Conservation (phyloP, 208 protist species). For the Wallacemonas sp. region DNA sequence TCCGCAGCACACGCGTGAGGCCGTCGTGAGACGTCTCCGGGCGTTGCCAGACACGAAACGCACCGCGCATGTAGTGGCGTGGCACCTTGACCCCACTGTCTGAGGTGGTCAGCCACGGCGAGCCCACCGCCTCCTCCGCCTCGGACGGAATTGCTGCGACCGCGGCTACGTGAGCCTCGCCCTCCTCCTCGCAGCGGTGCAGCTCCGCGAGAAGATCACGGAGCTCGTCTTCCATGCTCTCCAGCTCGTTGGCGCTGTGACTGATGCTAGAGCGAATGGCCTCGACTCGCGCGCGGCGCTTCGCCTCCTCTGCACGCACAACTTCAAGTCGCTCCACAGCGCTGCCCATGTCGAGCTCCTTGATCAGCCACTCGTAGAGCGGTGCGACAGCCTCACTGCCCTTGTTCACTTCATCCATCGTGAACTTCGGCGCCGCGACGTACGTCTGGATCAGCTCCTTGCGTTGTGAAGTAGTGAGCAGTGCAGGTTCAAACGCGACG, state of each 20-base stretch:
- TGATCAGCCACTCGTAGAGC: conserved; percentile 58
- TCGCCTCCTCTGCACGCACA: conserved; percentile 7
- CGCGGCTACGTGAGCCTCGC: neutral
- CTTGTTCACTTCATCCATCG: conserved; percentile 44
- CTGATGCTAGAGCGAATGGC: neutral
- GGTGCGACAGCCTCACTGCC: conserved; percentile 52
- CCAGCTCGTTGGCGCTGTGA: conserved; percentile 16
- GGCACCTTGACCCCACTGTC: conserved; percentile 5
- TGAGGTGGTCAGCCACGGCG: neutral
- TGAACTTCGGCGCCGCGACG: conserved; percentile 39
- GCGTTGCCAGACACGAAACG: conserved; percentile 8
- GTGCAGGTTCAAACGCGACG: conserved; percentile 32
- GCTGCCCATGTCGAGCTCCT: conserved; percentile 35
- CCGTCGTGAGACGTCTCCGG: neutral
- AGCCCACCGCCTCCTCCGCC: no score
- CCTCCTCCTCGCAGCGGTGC: conserved; percentile 8
- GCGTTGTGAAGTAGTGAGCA: conserved; percentile 19
- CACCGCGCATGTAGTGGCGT: neutral
- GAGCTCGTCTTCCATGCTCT: conserved; percentile 37
- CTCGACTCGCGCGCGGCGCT: conserved; percentile 14
- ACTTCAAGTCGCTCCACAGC: conserved; percentile 13
- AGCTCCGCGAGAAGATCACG: conserved; percentile 17
- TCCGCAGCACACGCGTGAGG: conserved; percentile 14
- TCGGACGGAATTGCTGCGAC: no score
- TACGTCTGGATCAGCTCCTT: conserved; percentile 28